Evolutionary conservation across 768 basidiomycete species (phyloP), one percentile per base, ranked within the genome.

Genomic region (Leccinum truebloodii): DNA sequence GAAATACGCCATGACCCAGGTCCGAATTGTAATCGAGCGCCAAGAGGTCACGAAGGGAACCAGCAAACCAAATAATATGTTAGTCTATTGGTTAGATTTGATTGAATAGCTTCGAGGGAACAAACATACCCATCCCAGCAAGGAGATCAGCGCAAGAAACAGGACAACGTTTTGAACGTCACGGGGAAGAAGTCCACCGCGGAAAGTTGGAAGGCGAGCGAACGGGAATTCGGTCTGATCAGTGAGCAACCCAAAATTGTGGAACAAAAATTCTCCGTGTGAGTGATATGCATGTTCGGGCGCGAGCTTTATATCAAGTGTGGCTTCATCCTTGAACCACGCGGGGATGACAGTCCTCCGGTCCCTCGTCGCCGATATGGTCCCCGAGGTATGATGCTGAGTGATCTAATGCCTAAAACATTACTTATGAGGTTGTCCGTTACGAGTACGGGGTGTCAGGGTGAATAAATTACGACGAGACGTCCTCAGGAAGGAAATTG

Each of bases 241-340:
- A 24, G 49, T 32, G 7, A 54, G 34, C 10, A 7, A 22, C 32
- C 28, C 32, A 20, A 14, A 37, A 9, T n/a, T 6, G 46, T 6
- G 46, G 18, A 30, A 14, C 2, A 8, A 58, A 35, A 20, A 10
- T 41, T 28, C 20, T 26, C 52, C 51, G 53, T 28, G 41, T 3
- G 51, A 18, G 41, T 12, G 12, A 24, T 39, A 28, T 18, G 41
- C 10, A 54, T 54, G 9, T 28, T 32, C 16, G 9, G n/a, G 24
- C 8, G 2, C 49, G 53, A 60, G 46, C 7, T 54, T 51, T 61
- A 64, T 69, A 64, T 48, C 6, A 28, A 24, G 44, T 6, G 50
- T 57, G 57, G 64, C 54, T 57, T 62, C 58, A 70, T 57, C 52
- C 34, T 64, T 62, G 61, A 54, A 41, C 67, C 61, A 56, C 35